Percentiles rank a stretch among this genome's conserved stretches.
phyloP scores from a whole-genome alignment of 306 rosid genomes.

The Canavalia gladiata region DNA sequence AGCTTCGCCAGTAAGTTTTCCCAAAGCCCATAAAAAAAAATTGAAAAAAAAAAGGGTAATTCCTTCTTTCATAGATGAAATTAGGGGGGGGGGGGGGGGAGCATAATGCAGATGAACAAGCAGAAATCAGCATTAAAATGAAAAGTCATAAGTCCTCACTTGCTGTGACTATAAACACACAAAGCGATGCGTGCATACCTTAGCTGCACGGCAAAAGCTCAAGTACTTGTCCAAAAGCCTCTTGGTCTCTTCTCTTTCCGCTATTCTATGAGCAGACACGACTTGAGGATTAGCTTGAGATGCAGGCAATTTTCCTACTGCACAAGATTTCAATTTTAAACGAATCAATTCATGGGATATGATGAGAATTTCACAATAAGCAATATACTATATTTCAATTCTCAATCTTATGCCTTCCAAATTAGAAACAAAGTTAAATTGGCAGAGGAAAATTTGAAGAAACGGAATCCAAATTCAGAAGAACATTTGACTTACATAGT shows the following conservation, averaged over 20 bases:
- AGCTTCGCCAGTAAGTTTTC: neutral
- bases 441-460: neutral
- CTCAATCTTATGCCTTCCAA: neutral
- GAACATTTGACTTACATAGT: slow-evolving; percentile 54
- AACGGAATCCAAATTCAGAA: neutral
- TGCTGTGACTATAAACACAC: slow-evolving; percentile 1
- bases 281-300: slow-evolving; percentile 68
- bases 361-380: neutral
- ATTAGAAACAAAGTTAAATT: slow-evolving; percentile 7
- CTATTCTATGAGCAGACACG: slow-evolving; percentile 67
- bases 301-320: slow-evolving; percentile 88
- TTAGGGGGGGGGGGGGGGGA: neutral
- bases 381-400: neutral
- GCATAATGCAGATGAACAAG: slow-evolving; percentile 19
- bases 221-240: slow-evolving; percentile 63
- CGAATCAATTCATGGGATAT: slow-evolving; percentile 30
- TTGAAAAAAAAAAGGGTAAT: neutral
- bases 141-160: neutral
- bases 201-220: slow-evolving; percentile 63
- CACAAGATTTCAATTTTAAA: slow-evolving; percentile 44
- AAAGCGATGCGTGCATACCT: slow-evolving; percentile 53
- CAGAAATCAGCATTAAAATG: slow-evolving; percentile 6
- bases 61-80: neutral
- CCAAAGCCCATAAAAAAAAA: neutral
- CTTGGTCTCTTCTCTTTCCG: slow-evolving; percentile 62